A percentile compares a stretch with the other conserved stretches of the same genome.
These are phyloP conservation scores for Nannochloropsis granulata DNA, from an alignment of 108 stramenopile species.

Conservation along the genomic window DNA sequence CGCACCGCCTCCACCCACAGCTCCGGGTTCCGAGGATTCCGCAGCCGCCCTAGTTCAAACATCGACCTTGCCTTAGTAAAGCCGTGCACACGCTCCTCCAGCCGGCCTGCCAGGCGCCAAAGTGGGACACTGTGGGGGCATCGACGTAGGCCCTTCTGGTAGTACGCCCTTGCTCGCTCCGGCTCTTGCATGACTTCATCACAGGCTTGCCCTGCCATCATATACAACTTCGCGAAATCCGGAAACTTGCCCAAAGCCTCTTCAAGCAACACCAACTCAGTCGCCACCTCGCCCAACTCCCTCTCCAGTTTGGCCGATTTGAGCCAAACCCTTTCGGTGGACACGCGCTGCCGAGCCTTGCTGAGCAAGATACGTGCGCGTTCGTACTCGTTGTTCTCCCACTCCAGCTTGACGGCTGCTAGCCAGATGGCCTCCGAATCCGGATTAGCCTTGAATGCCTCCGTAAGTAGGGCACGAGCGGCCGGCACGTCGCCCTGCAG, in stretches of 20 bases:
- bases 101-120: conserved; percentile 69
- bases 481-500: conserved; percentile 55
- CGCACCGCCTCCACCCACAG: conserved; percentile 83
- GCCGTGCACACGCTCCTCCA: conserved; percentile 60
- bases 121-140: conserved; percentile 59
- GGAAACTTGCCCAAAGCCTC: conserved; percentile 58
- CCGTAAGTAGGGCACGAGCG: conserved; percentile 72
- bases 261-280: conserved; percentile 37
- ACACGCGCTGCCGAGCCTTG: conserved; percentile 63
- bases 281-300: conserved; percentile 11
- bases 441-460: conserved; percentile 86
- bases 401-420: conserved; percentile 91
- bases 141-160: conserved; percentile 53
- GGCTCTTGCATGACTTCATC: conserved; percentile 37
- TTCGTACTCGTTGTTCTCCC: conserved; percentile 74
- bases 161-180: conserved; percentile 25
- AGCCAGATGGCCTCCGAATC: conserved; percentile 74
- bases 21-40: conserved; percentile 47
- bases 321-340: conserved; percentile 73
- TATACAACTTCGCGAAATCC: conserved; percentile 48
- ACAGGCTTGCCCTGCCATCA: conserved; percentile 90
- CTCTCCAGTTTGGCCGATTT: conserved; percentile 43
- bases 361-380: conserved; percentile 66
- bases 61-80: conserved; percentile 77
- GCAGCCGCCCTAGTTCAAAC: conserved; percentile 75